Evolutionary conservation across 257 asterid species (phyloP).

Genomic region (Lycium ferocissimum): DNA sequence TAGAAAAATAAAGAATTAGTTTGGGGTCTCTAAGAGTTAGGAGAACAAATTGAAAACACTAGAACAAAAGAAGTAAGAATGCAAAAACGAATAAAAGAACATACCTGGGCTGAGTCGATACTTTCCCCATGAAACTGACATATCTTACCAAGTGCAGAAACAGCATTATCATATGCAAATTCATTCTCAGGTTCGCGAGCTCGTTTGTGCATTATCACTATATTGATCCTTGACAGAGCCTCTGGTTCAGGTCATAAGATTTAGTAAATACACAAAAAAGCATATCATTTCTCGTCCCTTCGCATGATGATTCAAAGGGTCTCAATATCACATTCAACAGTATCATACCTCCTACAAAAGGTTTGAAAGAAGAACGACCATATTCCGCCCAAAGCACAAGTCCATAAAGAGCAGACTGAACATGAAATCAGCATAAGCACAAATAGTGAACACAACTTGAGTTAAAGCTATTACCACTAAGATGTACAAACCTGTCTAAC

Average conservation of each 20-base stretch:
- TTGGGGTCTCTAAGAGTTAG: too few species aligned
- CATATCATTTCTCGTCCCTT: too few species aligned
- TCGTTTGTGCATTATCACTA: slow-evolving; percentile 73
- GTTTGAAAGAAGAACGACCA: slow-evolving; percentile 40
- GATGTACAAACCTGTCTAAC: slow-evolving; percentile 78
- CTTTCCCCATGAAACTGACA: slow-evolving; percentile 92
- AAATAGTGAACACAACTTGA: background rate
- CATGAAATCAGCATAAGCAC: background rate
- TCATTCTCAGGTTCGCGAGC: slow-evolving; percentile 71
- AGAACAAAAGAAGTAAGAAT: too few species aligned
- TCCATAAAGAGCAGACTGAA: slow-evolving; percentile 91
- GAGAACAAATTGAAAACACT: too few species aligned
- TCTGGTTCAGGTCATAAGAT: slow-evolving; percentile 46
- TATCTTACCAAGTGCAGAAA: slow-evolving; percentile 97
- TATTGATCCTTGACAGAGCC: slow-evolving; percentile 96
- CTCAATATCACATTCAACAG: background rate
- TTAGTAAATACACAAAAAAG: too few species aligned
- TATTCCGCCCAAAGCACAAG: slow-evolving; percentile 89
- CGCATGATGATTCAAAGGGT: background rate
- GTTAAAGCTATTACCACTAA: background rate
- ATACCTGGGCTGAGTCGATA: slow-evolving; percentile 90
- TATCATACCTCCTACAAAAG: slow-evolving; percentile 77
- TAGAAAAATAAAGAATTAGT: too few species aligned
- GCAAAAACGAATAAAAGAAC: background rate
- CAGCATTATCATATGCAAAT: slow-evolving; percentile 99